phyloP scores from a whole-genome alignment of 2,329 filamentous ascomycete species.

The Mycogone perniciosa region DNA sequence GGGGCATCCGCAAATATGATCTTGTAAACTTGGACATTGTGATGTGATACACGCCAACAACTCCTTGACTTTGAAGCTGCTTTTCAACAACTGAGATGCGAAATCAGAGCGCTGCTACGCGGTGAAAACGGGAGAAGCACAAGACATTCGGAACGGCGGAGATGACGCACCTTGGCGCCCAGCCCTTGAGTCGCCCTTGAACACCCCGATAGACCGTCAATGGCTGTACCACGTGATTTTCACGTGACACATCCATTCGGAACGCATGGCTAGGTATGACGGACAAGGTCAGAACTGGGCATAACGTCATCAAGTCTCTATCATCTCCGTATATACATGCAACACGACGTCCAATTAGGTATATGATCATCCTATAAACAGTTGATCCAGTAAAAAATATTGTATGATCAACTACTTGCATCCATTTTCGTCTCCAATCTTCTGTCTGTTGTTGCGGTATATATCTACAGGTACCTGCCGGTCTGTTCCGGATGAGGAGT shows the following conservation, averaged over 20 bases:
- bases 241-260: no score
- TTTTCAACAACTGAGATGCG: background rate
- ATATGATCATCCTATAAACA: no score
- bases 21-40: conserved; percentile 32
- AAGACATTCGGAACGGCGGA: conserved; percentile 12
- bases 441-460: background rate
- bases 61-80: background rate
- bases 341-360: no score
- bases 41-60: background rate
- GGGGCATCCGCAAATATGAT: conserved; percentile 32
- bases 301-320: no score
- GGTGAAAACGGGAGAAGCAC: background rate
- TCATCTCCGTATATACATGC: no score
- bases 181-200: conserved; percentile 1
- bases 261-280: no score
- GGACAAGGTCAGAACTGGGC: no score
- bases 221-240: background rate
- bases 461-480: background rate
- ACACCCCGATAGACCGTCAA: background rate
- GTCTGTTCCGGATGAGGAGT: background rate
- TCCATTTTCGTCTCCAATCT: background rate
- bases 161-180: conserved; percentile 10
- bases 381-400: conserved; percentile 1
- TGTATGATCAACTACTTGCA: background rate
- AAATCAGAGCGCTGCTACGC: background rate